These are phyloP conservation scores for Diplocarpon rosae DNA, from an alignment of 2,329 filamentous ascomycete species.

Conservation along the genomic window DNA sequence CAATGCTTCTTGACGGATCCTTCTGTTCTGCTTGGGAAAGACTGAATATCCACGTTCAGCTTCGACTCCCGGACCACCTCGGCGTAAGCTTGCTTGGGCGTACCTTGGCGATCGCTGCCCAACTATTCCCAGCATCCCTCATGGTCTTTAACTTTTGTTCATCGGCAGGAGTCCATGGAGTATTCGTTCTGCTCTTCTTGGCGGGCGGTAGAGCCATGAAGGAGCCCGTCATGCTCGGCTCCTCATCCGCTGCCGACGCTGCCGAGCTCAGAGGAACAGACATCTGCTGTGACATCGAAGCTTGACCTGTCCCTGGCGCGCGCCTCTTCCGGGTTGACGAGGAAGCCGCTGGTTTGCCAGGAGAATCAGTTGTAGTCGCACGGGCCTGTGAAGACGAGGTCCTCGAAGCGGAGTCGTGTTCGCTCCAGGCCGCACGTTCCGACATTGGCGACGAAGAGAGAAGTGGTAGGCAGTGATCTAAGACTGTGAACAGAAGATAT, in stretches of 20 bases:
- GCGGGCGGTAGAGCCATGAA: slow-evolving; percentile 42
- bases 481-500: slow-evolving; percentile 6
- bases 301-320: slow-evolving; percentile 10
- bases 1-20: slow-evolving; percentile 99
- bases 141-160: slow-evolving; percentile 88
- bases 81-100: slow-evolving; percentile 17
- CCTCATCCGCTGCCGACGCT: slow-evolving; percentile 12
- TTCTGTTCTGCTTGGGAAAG: slow-evolving; percentile 86
- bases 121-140: slow-evolving; percentile 85
- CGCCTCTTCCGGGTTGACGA: slow-evolving; percentile 22
- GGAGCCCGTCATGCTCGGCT: slow-evolving; percentile 24
- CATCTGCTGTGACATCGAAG: slow-evolving; percentile 15
- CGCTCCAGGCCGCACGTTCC: slow-evolving; percentile 22
- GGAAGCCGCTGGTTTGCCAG: slow-evolving; percentile 15
- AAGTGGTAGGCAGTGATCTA: slow-evolving; percentile 7
- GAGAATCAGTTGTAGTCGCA: slow-evolving; percentile 15
- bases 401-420: slow-evolving; percentile 17
- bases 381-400: slow-evolving; percentile 16
- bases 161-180: slow-evolving; percentile 92
- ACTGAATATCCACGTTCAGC: slow-evolving; percentile 37
- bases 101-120: slow-evolving; percentile 98
- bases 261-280: slow-evolving; percentile 15
- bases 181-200: slow-evolving; percentile 97
- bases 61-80: slow-evolving; percentile 15
- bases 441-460: slow-evolving; percentile 21